These are phyloP conservation scores for Teratosphaeria epicoccoides DNA, from an alignment of 2,329 filamentous ascomycete species.

Conservation along the genomic window DNA sequence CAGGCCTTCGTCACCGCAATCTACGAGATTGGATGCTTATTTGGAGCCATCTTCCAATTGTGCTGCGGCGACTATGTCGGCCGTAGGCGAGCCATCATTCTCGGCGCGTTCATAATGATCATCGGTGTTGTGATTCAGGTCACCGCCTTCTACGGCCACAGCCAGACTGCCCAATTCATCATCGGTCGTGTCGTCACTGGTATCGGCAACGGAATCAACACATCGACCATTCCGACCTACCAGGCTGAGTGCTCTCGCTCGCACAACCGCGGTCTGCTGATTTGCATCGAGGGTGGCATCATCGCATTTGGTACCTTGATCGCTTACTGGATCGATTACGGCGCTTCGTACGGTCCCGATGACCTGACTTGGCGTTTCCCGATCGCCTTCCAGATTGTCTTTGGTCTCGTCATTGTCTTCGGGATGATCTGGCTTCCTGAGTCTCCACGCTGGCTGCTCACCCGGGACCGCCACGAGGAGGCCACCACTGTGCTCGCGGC, in stretches of 20 bases:
- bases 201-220: slow-evolving; percentile 47
- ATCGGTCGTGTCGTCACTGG: slow-evolving; percentile 44
- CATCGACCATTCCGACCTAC: slow-evolving; percentile 44
- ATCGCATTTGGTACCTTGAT: slow-evolving; percentile 43
- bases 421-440: slow-evolving; percentile 36
- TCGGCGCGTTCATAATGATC: slow-evolving; percentile 34
- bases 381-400: slow-evolving; percentile 43
- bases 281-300: slow-evolving; percentile 47
- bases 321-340: slow-evolving; percentile 42
- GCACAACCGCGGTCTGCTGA: slow-evolving; percentile 49
- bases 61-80: slow-evolving; percentile 32
- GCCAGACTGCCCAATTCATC: slow-evolving; percentile 40
- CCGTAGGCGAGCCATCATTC: slow-evolving; percentile 33
- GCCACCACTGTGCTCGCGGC: slow-evolving; percentile 42
- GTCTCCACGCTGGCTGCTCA: slow-evolving; percentile 37
- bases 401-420: slow-evolving; percentile 35
- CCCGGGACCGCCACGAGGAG: slow-evolving; percentile 35
- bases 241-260: slow-evolving; percentile 45
- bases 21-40: slow-evolving; percentile 42
- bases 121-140: slow-evolving; percentile 34
- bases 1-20: slow-evolving; percentile 43
- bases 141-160: slow-evolving; percentile 23
- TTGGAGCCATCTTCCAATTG: slow-evolving; percentile 31
- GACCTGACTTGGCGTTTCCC: slow-evolving; percentile 42
- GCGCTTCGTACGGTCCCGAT: slow-evolving; percentile 26